Evolutionary conservation across 75 land plant genomes (phyloP).

Genomic region (Selaginella moellendorffii): DNA sequence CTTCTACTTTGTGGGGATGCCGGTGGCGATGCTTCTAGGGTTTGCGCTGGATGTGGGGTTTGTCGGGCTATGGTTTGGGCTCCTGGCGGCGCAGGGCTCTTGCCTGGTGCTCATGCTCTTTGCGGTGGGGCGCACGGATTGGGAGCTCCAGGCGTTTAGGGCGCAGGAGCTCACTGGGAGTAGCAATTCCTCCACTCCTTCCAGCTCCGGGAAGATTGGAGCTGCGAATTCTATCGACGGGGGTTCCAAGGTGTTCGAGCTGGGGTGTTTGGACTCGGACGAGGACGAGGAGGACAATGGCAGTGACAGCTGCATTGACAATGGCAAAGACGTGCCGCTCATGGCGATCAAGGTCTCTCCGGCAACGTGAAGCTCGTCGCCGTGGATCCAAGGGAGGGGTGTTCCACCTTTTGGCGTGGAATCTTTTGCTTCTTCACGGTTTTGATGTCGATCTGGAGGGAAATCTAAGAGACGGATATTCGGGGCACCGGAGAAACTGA

Average conservation of each 20-base stretch:
- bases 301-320: no score
- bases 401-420: no score
- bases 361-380: no score
- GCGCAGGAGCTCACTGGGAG: constrained; percentile 17
- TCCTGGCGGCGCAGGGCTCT: background rate
- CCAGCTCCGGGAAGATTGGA: no score
- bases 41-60: constrained; percentile 2
- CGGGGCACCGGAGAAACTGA: no score
- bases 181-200: background rate
- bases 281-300: background rate
- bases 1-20: constrained; percentile 9
- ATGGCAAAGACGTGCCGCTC: no score
- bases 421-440: no score
- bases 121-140: constrained; percentile 31
- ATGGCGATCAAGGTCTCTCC: no score
- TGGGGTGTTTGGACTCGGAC: background rate
- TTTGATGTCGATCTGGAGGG: no score
- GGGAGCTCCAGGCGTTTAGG: constrained; percentile 28
- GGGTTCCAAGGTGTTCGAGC: background rate
- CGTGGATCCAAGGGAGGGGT: no score
- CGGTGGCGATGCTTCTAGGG: background rate
- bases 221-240: no score
- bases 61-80: constrained; percentile 6
- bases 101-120: constrained; percentile 1
- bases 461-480: no score